Base-by-base conservation (phyloP, 73 alveolate genomes). In the Blepharisma japonicum region DNA sequence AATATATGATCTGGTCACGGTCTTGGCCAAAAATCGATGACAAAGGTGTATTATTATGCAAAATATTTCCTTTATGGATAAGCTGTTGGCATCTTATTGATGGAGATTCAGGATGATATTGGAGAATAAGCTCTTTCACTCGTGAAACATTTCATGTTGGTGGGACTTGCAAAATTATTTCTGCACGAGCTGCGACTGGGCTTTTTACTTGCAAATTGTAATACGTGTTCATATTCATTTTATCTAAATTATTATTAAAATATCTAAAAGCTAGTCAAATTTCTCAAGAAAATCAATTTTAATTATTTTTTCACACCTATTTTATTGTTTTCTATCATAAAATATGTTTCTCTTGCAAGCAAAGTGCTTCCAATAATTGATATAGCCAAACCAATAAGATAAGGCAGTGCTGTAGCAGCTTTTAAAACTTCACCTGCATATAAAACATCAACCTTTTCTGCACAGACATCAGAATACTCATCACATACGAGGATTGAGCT, bases 101-200 rank as follows among this genome's bases (percentile, higher is more conserved):
- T 61, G 74, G 74, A 25, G 74, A 61, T 2, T 61, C 74, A 18
- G 74, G 23, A 25, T 61, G 74, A 39, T 61, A 61, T 9, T 14
- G 38, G 38, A 61, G 74, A 39, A 61, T 61, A 8, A 61, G 47
- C 47, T 61, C 74, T 61, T 61, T 61, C 46, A 61, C 11, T 14
- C 74, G 74, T 8, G 47, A n/a, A 14, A 61, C 74, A 18, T n/a
- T 20, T 39, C 74, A 61, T 20, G 50, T 18, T 25, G 23, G 14
- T 61, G 74, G 74, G 18, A 61, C 74, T 14, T 61, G 74, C 50
- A 61, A 32, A 32, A 32, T 32, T 32, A 32, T 32, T 32, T 32
- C 42, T 32, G 42, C 42, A 32, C 42, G 42, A 32, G 42, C 42
- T 32, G 42, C 0, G 42, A 32, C 42, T 32, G 42, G 42, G 3